Evolutionary conservation across 345 rosid species (phyloP).

Genomic region (Geranium brycei): DNA sequence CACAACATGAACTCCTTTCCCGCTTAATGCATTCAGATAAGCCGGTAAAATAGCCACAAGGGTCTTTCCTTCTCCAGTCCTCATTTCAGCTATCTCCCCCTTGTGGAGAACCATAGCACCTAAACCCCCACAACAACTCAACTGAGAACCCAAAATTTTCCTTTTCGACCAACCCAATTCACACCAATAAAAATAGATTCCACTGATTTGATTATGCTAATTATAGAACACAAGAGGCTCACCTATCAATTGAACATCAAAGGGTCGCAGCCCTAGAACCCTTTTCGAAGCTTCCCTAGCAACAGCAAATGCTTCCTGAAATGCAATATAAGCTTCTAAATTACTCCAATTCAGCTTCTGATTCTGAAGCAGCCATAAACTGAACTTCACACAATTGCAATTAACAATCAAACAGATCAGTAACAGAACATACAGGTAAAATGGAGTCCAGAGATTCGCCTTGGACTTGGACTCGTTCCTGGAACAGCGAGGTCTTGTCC

Average conservation of each 20-base stretch:
- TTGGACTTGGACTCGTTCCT: constrained; percentile 43
- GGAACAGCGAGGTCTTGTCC: constrained; percentile 50
- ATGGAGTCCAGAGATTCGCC: constrained; percentile 86
- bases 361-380: background rate
- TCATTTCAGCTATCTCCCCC: constrained; percentile 97
- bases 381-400: background rate
- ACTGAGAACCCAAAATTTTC: background rate
- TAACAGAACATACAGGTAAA: constrained; percentile 9
- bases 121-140: constrained; percentile 9
- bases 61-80: constrained; percentile 98
- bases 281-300: constrained; percentile 86
- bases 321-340: background rate
- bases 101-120: constrained; percentile 98
- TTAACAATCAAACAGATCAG: background rate
- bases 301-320: constrained; percentile 90
- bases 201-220: background rate
- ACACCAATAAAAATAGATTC: background rate
- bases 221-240: background rate
- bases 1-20: constrained; percentile 94
- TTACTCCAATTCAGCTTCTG: background rate
- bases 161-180: background rate
- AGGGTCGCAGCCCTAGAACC: constrained; percentile 83
- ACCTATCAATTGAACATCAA: constrained; percentile 92
- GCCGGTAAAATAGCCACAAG: constrained; percentile 96
- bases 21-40: constrained; percentile 83